These are phyloP conservation scores for Echeveria elegans DNA, from an alignment of 164 flowering plant species.

Conservation along the genomic window DNA sequence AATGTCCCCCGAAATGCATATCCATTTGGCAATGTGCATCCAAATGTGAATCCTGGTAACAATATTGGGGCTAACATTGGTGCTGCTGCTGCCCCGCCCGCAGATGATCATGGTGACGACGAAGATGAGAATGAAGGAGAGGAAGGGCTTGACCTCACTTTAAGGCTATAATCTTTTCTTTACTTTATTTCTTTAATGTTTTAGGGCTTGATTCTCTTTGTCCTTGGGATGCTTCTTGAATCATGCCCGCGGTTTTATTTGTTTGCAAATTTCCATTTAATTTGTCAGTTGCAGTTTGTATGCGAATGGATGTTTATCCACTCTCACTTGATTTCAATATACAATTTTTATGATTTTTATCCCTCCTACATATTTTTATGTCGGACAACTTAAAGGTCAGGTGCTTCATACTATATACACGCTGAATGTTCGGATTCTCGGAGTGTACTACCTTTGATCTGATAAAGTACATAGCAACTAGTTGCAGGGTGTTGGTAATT, in stretches of 20 bases:
- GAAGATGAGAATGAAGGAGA: not conserved
- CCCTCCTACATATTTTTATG: too few relatives aligned
- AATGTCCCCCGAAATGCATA: not conserved
- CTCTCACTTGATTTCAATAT: too few relatives aligned
- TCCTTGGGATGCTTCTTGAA: not conserved
- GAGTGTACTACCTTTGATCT: too few relatives aligned
- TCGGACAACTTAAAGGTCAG: too few relatives aligned
- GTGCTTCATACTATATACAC: too few relatives aligned
- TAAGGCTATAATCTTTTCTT: not conserved
- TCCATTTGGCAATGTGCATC: not conserved
- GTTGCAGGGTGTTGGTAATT: too few relatives aligned
- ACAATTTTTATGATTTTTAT: too few relatives aligned
- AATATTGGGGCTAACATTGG: not conserved
- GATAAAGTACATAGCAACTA: too few relatives aligned
- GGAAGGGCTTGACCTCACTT: not conserved
- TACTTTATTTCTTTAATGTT: too few relatives aligned
- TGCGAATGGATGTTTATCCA: not conserved
- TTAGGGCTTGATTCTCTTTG: not conserved
- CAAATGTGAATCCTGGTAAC: not conserved
- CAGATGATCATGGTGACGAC: not conserved
- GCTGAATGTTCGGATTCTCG: too few relatives aligned
- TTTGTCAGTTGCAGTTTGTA: not conserved
- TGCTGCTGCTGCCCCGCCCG: not conserved
- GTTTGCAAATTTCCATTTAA: not conserved
- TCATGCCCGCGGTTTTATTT: not conserved